Percentiles rank a stretch among this genome's conserved stretches.
These are phyloP conservation scores for Fomes fomentarius DNA, from an alignment of 1,284 basidiomycete species.

Conservation along the genomic window DNA sequence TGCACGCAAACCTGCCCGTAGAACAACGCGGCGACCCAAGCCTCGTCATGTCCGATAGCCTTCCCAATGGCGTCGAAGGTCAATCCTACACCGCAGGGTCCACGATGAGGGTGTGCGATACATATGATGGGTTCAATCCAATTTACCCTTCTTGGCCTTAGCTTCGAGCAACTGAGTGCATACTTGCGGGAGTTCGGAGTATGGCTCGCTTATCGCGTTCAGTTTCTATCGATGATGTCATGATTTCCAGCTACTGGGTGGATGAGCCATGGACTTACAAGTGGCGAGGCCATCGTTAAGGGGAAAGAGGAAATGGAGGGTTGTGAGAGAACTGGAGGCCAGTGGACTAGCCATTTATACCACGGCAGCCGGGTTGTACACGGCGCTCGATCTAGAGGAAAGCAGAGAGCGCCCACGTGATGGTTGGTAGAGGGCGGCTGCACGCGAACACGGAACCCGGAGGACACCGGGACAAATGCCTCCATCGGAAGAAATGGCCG, in stretches of 20 bases:
- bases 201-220: slow-evolving; percentile 49
- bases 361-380: background rate
- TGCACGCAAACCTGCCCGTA: slow-evolving; percentile 71
- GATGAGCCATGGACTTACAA: background rate
- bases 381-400: slow-evolving; percentile 9
- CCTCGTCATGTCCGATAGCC: slow-evolving; percentile 76
- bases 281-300: slow-evolving; percentile 7
- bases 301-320: background rate
- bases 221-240: slow-evolving; percentile 35
- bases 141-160: slow-evolving; percentile 66
- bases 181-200: slow-evolving; percentile 56
- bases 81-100: slow-evolving; percentile 45
- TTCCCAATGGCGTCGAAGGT: slow-evolving; percentile 77
- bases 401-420: background rate
- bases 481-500: too few species aligned
- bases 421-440: too few species aligned
- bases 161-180: slow-evolving; percentile 60
- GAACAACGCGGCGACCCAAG: slow-evolving; percentile 89
- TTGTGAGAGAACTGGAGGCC: slow-evolving; percentile 15
- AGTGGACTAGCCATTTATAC: slow-evolving; percentile 19
- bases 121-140: background rate
- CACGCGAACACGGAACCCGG: slow-evolving; percentile 5
- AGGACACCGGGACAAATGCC: too few species aligned
- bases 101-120: background rate
- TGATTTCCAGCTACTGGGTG: background rate